Conservation (phyloP, 345 rosid genomes). For the Aurinia saxatilis region DNA sequence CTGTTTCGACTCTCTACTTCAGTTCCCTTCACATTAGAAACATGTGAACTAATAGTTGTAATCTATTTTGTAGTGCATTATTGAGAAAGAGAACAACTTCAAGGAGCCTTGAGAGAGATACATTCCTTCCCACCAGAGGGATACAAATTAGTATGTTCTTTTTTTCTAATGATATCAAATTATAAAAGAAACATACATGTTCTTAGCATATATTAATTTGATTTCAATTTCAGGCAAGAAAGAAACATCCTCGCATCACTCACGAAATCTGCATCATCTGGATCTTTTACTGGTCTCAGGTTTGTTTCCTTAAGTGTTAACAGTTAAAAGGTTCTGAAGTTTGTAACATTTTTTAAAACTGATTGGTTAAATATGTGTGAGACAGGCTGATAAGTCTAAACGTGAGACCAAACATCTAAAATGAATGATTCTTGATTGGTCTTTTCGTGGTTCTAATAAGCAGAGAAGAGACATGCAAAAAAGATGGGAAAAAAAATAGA, state of each 20-base stretch:
- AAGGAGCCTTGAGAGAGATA: conserved; percentile 91
- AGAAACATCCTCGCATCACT: conserved; percentile 69
- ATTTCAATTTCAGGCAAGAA: conserved; percentile 59
- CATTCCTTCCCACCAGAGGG: conserved; percentile 72
- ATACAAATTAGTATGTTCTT: conserved; percentile 19
- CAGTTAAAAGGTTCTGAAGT: too few species aligned
- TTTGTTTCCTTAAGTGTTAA: background rate
- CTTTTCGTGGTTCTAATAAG: conserved; percentile 22
- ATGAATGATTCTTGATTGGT: conserved; percentile 20
- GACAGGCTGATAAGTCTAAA: conserved; percentile 35
- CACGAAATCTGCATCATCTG: conserved; percentile 74
- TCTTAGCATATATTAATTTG: background rate
- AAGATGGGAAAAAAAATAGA: conserved; percentile 6
- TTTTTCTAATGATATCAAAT: background rate
- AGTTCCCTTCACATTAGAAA: background rate
- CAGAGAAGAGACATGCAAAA: too few species aligned
- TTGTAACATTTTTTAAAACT: background rate
- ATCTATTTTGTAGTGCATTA: conserved; percentile 46
- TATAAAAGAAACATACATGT: background rate
- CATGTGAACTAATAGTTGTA: background rate
- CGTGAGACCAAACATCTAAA: conserved; percentile 32
- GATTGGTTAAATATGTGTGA: background rate
- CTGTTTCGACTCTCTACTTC: background rate
- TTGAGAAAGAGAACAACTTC: conserved; percentile 83
- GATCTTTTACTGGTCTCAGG: conserved; percentile 87